Base-by-base conservation (phyloP, 495 filamentous ascomycete genomes). In the Penicillium alfredii region DNA sequence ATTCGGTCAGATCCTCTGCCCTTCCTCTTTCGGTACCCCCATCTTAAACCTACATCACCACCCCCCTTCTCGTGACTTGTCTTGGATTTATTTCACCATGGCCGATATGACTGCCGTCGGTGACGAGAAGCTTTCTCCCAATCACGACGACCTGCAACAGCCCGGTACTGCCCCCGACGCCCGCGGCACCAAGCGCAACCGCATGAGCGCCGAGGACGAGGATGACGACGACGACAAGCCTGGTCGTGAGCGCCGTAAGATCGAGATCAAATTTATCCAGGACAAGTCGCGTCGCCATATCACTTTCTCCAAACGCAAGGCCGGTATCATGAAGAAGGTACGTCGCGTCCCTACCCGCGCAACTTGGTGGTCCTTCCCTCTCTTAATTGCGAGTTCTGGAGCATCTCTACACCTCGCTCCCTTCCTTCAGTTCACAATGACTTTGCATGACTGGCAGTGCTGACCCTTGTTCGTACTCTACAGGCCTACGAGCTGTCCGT, bases 271-370 rank as follows among this genome's bases (percentile, higher is more conserved):
- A 77, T 99, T 99, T 69, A 99, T 99, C 60, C 88, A 89, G 66
- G 92, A 99, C 71, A 99, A 99, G 75, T 97, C 92, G 70, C 88
- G 92, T 72, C 85, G 92, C 38, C 92, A 99, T 73, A 99, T 99
- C 63, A 99, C 92, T 46, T 99, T 99, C 68, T 97, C 93, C 47
- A 99, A 99, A 82, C 88, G 92, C 63, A 99, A 99, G 77, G 92
- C 92, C 40, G 92, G 92, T 55, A 99, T 99, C 69, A 99, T 99
- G 92, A 99, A 99, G 78, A 99, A 99, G 89, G 92, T 96, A 62
- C 44, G 78, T 73, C 60, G 63, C 57, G 51, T 58, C 33, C 41
- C 37, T n/a, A n/a, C n/a, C n/a, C n/a, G n/a, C n/a, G n/a, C n/a
- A n/a, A n/a, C n/a, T n/a, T n/a, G n/a, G n/a, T 44, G 18, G n/a